Base-by-base conservation (phyloP, 2,329 filamentous ascomycete genomes). In the Fusarium clavum region DNA sequence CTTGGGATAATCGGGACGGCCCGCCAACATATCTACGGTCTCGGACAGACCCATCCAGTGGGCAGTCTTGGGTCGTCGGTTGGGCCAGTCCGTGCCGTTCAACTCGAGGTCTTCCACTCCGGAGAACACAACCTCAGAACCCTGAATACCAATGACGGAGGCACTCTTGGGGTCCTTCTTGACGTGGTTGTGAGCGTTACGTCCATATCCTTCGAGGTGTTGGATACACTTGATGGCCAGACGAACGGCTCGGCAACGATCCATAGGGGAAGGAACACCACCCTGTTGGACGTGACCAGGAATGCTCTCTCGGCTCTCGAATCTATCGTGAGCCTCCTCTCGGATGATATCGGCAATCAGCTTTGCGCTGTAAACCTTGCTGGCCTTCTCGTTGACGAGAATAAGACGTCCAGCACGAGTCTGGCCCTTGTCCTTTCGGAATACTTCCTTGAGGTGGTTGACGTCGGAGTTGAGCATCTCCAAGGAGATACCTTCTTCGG, bases 281-380 rank as follows among this genome's bases (percentile, higher is more conserved):
- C 94, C 94, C 83, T 98, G 95, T 81, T 98, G 94, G 71, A 97
- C 94, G 82, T 98, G 94, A 16, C 94, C 94, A 1, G 94, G 94
- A 53, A 97, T 95, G 72, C 93, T 94, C 78, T 96, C 92, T 65
- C 95, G 91, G 47, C 93, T 92, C 81, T 99, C 96, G 77, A 99
- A 99, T 18, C 94, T 90, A 70, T 94, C 94, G 74, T 93, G 91
- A 11, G 94, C 93, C 80, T 98, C 96, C 73, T 97, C 94, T 62
- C 92, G 92, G 82, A 99, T 97, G 82, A 98, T 98, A 77, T 95
- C 92, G 34, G 95, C 94, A 76, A 99, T 95, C 61, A 98, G 88
- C 80, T 97, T 94, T 20, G 96, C 97, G 52, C 88, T 93, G 85
- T 98, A 98, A 18, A 94, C 94, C 75, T 87, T 90, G 76, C 93